These are phyloP conservation scores for Thalassiosira hispida DNA, from an alignment of 352 stramenopile genomes.

Conservation along the genomic window DNA sequence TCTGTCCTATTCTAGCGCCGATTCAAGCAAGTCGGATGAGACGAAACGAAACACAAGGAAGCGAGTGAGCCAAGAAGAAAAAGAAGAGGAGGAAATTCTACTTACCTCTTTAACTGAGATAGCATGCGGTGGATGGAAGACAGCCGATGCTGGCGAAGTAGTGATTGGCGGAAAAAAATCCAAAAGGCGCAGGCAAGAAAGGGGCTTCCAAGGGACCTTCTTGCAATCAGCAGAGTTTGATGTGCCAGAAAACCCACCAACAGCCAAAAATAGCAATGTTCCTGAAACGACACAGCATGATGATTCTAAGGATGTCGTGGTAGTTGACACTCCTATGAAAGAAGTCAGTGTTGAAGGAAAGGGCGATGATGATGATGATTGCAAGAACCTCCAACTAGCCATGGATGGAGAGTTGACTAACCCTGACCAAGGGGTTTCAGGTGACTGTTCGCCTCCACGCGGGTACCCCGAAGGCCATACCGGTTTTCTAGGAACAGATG, in stretches of 20 bases:
- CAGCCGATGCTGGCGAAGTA: conserved; percentile 16
- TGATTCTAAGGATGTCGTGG: background rate
- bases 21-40: conserved; percentile 1
- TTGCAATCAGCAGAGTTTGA: conserved; percentile 32
- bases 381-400: background rate
- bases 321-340: background rate
- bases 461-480: no score
- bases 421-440: background rate
- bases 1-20: conserved; percentile 36
- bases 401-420: background rate
- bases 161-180: conserved; percentile 8
- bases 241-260: background rate
- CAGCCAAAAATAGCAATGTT: background rate
- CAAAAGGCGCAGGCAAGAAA: conserved; percentile 42
- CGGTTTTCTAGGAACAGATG: no score
- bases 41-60: conserved; percentile 17
- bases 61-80: conserved; percentile 29
- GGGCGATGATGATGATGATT: background rate
- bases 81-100: conserved; percentile 41
- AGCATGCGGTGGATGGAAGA: conserved; percentile 29
- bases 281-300: background rate
- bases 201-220: conserved; percentile 52
- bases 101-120: conserved; percentile 38
- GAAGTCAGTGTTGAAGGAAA: background rate
- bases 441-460: background rate